Evolutionary conservation across 148 eudicot species (phyloP).

Genomic region (Rheum nobile): DNA sequence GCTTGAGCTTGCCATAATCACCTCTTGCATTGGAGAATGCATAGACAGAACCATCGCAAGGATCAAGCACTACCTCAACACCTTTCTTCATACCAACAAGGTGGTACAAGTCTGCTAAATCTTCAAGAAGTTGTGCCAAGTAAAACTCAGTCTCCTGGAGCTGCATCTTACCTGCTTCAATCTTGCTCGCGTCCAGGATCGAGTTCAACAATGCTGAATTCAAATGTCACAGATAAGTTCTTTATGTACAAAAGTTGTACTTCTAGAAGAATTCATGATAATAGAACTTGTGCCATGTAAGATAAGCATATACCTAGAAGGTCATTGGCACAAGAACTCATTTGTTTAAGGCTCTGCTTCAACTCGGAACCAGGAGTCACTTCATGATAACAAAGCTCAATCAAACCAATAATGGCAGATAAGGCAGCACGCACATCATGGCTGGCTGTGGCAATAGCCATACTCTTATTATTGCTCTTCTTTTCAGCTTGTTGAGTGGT

Average conservation of each 20-base stretch:
- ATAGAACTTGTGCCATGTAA: no score
- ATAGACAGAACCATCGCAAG: constrained; percentile 42
- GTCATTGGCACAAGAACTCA: constrained; percentile 25
- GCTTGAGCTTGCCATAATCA: constrained; percentile 54
- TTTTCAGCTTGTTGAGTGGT: constrained; percentile 32
- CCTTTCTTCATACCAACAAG: constrained; percentile 65
- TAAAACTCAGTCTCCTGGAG: constrained; percentile 51
- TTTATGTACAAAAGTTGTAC: neutral
- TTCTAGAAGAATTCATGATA: neutral
- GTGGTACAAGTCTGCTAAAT: constrained; percentile 55
- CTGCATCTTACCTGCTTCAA: constrained; percentile 78
- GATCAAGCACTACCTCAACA: constrained; percentile 65
- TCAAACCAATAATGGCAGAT: constrained; percentile 50
- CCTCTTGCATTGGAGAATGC: constrained; percentile 45
- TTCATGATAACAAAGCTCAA: constrained; percentile 20
- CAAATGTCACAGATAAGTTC: neutral
- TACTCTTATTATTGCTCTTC: constrained; percentile 50
- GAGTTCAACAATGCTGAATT: constrained; percentile 55
- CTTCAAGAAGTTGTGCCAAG: constrained; percentile 49
- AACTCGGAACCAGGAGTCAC: constrained; percentile 39
- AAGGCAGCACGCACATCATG: constrained; percentile 68
- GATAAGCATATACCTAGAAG: neutral
- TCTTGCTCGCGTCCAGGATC: constrained; percentile 61
- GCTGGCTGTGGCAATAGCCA: constrained; percentile 57
- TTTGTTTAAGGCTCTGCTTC: constrained; percentile 32